Base-by-base conservation (phyloP, 2,329 filamentous ascomycete species). In the Phyllosticta citriasiana region DNA sequence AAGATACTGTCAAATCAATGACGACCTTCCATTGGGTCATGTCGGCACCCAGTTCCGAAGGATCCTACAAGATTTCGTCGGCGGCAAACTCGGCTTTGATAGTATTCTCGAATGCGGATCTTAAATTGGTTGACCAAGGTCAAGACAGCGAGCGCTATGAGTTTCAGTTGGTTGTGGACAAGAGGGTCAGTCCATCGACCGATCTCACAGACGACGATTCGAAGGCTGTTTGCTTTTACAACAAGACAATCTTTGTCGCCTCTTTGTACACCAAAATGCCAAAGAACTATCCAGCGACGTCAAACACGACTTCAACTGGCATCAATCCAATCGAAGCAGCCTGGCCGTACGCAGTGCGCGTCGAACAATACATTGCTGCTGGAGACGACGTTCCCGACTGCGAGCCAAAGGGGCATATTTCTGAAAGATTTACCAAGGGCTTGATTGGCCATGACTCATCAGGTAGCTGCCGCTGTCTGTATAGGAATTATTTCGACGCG, bases 21-120 rank as follows among this genome's bases (percentile, higher is more conserved):
- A 77, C 81, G 0, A 81, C 78, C 6, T 87, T 88, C 71, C 79
- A 82, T 69, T 88, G 85, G 85, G 77, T 81, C 62, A 84, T 89
- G 62, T 71, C 72, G 2, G 73, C 74, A 8, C 68, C 75, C 1
- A 47, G 40, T 6, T 73, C 75, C 0, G 19, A 63, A 4, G 69
- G 66, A 3, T 64, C 65, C 1, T 84, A 80, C 71, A 73, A 73
- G 53, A 81, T 86, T 64, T 84, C 84, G 4, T 82, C 82, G 2
- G 77, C 76, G 24, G 72, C 78, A 27, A 84, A 84, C 65, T 79
- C 80, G 1, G 83, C 86, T 65, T 76, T 77, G 30, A 79, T 85
- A 3, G 73, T 75, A 3, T 87, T 89, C 73, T 67, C 73, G 53
- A 80, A 84, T 66, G 68, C 77, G 47, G 71, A 77, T 1, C 71